Percentiles rank a stretch among this genome's conserved stretches.
Evolutionary conservation across 345 rosid species (phyloP).

Genomic region (Syzygium aqueum): DNA sequence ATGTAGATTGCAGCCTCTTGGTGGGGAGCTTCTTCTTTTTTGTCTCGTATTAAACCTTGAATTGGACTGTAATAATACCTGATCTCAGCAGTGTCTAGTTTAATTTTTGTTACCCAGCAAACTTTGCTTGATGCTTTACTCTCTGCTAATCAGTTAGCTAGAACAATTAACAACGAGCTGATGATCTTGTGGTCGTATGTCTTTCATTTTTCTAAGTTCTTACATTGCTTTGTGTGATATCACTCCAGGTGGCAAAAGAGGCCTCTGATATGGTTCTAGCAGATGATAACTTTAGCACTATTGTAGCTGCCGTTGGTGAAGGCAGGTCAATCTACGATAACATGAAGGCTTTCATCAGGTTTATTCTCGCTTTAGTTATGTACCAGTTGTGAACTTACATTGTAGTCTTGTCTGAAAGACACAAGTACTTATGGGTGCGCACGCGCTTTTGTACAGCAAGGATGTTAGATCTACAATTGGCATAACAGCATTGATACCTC

Average conservation of each 20-base stretch:
- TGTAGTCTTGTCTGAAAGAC: not conserved
- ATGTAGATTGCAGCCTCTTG: not conserved
- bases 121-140: not conserved
- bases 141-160: not conserved
- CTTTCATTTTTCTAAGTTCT: not conserved
- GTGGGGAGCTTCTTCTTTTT: not conserved
- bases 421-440: not conserved
- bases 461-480: not conserved
- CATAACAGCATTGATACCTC: not conserved
- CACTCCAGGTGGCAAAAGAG: constrained; percentile 86
- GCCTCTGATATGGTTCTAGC: constrained; percentile 99
- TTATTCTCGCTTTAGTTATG: constrained; percentile 1
- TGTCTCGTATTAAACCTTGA: not conserved
- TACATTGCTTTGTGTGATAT: not conserved
- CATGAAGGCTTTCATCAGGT: constrained; percentile 99
- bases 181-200: not conserved
- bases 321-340: constrained; percentile 92
- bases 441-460: not conserved
- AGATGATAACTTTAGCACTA: constrained; percentile 95
- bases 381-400: not conserved
- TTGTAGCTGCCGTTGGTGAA: constrained; percentile 96
- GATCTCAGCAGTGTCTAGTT: not conserved
- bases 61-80: not conserved
- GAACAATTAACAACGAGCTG: not conserved
- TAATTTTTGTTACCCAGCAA: not conserved